Percentiles rank a stretch among this genome's conserved stretches.
phyloP scores from a whole-genome alignment of 495 filamentous ascomycete genomes.

The Xylaria curta region DNA sequence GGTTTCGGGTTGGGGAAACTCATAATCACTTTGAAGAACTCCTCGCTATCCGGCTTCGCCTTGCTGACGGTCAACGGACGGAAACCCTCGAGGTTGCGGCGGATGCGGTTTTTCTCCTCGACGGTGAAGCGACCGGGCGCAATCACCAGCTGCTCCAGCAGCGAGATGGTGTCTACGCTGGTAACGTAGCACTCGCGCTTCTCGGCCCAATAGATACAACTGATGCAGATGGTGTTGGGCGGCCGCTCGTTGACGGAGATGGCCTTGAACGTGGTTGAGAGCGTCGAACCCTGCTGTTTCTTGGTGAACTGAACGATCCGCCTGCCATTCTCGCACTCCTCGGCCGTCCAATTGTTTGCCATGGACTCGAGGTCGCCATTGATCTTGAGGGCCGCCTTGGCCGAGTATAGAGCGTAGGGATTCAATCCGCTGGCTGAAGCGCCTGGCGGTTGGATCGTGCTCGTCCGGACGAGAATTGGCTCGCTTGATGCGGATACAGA shows the following conservation, averaged over 20 bases:
- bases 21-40: slow-evolving; percentile 99
- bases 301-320: slow-evolving; percentile 87
- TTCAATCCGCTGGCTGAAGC: slow-evolving; percentile 65
- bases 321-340: slow-evolving; percentile 77
- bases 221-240: slow-evolving; percentile 81
- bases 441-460: slow-evolving; percentile 70
- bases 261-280: slow-evolving; percentile 73
- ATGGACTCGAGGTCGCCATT: slow-evolving; percentile 83
- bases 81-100: slow-evolving; percentile 92
- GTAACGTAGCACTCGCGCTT: slow-evolving; percentile 90
- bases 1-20: slow-evolving; percentile 94
- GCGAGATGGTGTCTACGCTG: slow-evolving; percentile 92
- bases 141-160: slow-evolving; percentile 86
- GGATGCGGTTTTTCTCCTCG: slow-evolving; percentile 97
- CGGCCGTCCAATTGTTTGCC: slow-evolving; percentile 76
- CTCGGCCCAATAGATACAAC: slow-evolving; percentile 92
- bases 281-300: slow-evolving; percentile 74
- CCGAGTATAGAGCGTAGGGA: slow-evolving; percentile 82
- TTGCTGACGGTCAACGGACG: slow-evolving; percentile 90
- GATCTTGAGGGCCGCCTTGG: slow-evolving; percentile 84
- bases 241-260: slow-evolving; percentile 72
- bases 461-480: slow-evolving; percentile 80
- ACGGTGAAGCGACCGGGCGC: slow-evolving; percentile 77
- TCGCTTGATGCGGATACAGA: slow-evolving; percentile 41
- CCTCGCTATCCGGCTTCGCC: slow-evolving; percentile 85